Percentiles rank a stretch among this genome's conserved stretches.
phyloP scores from a whole-genome alignment of 805 yeast species.

The Teunomyces funiuensis region DNA sequence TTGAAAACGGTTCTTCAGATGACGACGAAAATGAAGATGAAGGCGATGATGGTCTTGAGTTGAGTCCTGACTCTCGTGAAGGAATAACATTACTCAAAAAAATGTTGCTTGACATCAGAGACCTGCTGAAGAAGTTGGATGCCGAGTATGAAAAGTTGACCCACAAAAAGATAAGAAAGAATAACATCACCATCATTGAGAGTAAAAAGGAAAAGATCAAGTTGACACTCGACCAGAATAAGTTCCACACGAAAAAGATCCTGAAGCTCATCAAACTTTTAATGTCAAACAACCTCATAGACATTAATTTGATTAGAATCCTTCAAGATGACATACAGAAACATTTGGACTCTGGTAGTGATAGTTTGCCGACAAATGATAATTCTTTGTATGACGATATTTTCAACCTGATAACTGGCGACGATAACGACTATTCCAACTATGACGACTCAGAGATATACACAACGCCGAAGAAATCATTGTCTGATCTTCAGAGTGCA shows the following conservation, averaged over 20 bases:
- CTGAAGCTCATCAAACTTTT: slow-evolving; percentile 30
- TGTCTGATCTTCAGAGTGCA: slow-evolving; percentile 1
- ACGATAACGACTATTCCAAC: slow-evolving; percentile 12
- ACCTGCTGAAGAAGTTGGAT: slow-evolving; percentile 38
- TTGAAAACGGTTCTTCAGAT: slow-evolving; percentile 23
- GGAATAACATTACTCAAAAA: slow-evolving; percentile 33
- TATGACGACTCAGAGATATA: slow-evolving; percentile 14
- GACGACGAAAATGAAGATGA: slow-evolving; percentile 15
- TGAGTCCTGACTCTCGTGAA: slow-evolving; percentile 35
- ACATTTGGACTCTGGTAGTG: slow-evolving; percentile 38
- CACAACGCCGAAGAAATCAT: slow-evolving; percentile 8
- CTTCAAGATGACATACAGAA: slow-evolving; percentile 41
- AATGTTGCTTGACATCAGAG: slow-evolving; percentile 28
- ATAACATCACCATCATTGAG: slow-evolving; percentile 34
- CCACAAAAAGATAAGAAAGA: slow-evolving; percentile 40
- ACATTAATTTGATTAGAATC: slow-evolving; percentile 31
- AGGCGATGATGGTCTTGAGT: slow-evolving; percentile 14
- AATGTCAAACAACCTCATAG: slow-evolving; percentile 24
- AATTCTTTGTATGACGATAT: slow-evolving; percentile 44
- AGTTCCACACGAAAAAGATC: slow-evolving; percentile 38
- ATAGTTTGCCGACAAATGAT: slow-evolving; percentile 38
- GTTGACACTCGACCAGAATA: slow-evolving; percentile 27
- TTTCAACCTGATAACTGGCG: slow-evolving; percentile 19
- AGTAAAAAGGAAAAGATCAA: slow-evolving; percentile 43
- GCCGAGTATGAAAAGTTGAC: slow-evolving; percentile 41